These are phyloP conservation scores for Ailanthus altissimus DNA, from an alignment of 345 rosid genomes.

Conservation along the genomic window DNA sequence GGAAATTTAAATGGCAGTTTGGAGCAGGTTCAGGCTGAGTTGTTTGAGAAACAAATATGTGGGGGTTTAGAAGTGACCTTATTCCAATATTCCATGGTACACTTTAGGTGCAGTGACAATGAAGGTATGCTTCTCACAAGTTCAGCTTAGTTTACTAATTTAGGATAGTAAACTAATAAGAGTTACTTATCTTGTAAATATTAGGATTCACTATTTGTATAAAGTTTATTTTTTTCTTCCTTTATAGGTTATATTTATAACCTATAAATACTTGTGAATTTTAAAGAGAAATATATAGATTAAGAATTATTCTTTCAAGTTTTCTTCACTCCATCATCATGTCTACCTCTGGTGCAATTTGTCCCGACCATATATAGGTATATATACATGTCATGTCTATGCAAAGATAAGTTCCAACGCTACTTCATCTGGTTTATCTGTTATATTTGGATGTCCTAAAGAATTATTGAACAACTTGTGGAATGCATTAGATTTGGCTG, in stretches of 20 bases:
- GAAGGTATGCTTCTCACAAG: slow-evolving; percentile 50
- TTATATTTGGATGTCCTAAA: no score
- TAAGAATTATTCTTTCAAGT: no score
- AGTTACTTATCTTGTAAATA: no score
- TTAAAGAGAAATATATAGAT: no score
- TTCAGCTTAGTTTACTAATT: not conserved
- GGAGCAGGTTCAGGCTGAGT: slow-evolving; percentile 82
- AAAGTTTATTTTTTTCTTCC: no score
- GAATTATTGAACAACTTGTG: not conserved
- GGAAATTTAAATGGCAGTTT: slow-evolving; percentile 78
- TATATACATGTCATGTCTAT: not conserved
- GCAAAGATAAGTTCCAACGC: not conserved
- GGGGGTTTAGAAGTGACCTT: slow-evolving; percentile 63
- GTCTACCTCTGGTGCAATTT: not conserved
- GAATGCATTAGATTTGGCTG: not conserved
- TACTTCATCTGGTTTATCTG: no score
- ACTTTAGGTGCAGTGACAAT: slow-evolving; percentile 43
- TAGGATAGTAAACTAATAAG: no score
- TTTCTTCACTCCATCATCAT: no score
- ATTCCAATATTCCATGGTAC: slow-evolving; percentile 73
- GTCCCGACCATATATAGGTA: not conserved
- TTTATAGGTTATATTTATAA: no score
- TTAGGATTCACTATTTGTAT: no score
- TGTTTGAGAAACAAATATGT: slow-evolving; percentile 77
- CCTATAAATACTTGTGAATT: no score